Evolutionary conservation across 1,139 yeast genomes (phyloP).

Genomic region (Pichia sp.): DNA sequence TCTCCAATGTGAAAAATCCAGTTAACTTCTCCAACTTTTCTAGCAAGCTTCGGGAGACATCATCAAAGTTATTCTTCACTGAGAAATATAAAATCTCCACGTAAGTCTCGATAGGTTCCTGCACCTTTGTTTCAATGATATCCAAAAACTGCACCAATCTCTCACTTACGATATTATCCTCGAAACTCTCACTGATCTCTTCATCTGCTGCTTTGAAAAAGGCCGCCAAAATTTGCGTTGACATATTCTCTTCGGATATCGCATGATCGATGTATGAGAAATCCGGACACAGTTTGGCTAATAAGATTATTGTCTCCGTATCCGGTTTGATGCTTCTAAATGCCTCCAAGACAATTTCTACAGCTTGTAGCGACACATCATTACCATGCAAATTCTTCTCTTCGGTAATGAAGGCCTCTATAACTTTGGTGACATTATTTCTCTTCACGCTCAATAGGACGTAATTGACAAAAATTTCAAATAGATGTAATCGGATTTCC

Average conservation of each 20-base stretch:
- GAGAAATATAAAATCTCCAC: constrained; percentile 25
- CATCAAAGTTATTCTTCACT: constrained; percentile 21
- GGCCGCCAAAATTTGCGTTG: constrained; percentile 13
- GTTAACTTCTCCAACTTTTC: constrained; percentile 18
- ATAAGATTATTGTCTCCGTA: constrained; percentile 19
- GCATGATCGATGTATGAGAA: constrained; percentile 10
- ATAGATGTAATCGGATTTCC: constrained; percentile 21
- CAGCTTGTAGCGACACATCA: constrained; percentile 18
- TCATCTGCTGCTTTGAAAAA: constrained; percentile 25
- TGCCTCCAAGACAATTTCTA: constrained; percentile 24
- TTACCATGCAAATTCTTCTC: constrained; percentile 16
- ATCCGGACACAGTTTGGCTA: constrained; percentile 18
- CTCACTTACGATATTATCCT: constrained; percentile 20
- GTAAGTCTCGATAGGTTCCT: constrained; percentile 18
- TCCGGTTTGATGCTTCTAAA: constrained; percentile 23
- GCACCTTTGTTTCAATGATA: constrained; percentile 15
- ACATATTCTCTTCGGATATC: constrained; percentile 5
- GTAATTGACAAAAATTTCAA: constrained; percentile 28
- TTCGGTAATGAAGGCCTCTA: constrained; percentile 25
- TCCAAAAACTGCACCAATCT: constrained; percentile 16
- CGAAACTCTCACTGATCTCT: constrained; percentile 23
- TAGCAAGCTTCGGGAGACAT: constrained; percentile 18
- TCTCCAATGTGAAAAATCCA: constrained; percentile 9
- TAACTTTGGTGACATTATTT: constrained; percentile 16
- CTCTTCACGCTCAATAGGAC: constrained; percentile 24